Evolutionary conservation across 306 rosid species (phyloP), one percentile per base, ranked within the genome.

Genomic region (Oemleria cerasiformis): DNA sequence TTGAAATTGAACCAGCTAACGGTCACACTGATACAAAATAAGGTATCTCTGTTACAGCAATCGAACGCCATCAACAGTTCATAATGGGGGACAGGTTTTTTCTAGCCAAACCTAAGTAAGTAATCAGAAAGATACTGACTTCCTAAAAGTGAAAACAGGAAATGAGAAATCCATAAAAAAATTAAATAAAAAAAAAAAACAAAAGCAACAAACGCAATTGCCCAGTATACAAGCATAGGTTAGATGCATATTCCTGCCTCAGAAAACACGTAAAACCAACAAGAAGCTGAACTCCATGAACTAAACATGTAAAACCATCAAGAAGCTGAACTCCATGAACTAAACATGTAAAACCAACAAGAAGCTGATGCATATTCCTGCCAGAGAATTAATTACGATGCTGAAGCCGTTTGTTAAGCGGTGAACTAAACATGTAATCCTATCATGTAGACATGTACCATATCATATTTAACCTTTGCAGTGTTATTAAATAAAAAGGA

Each of bases 361-460:
- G 57, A 57, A 55, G 54, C 43, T 38, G 19, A 63, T n/a, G n/a
- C n/a, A n/a, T n/a, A n/a, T n/a, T n/a, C n/a, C n/a, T n/a, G 51
- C 42, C 67, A 71, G 56, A 21, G 43, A 70, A 70, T 9, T 36
- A 70, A 70, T 9, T 36, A 70, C 53, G n/a, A 59, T 21, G 14
- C 34, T 9, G 36, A 75, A 48, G 36, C 40, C 36, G 41, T 57
- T 66, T 5, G 21, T 17, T 10, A 20, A 41, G 12, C 9, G 50
- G 48, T 34, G 21, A n/a, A n/a, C 48, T 20, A 4, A 3, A 44
- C n/a, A 38, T 7, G 57, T 10, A 51, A 51, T n/a, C 17, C 12
- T 3, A 53, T 17, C 25, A n/a, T 53, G 25, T 43, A 10, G 19
- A 58, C 2, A 34, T 19, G 14, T 8, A n/a, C 15, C 68, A 48